These are phyloP conservation scores for Lenwebbia sp. DNA, from an alignment of 345 rosid genomes.

Conservation along the genomic window DNA sequence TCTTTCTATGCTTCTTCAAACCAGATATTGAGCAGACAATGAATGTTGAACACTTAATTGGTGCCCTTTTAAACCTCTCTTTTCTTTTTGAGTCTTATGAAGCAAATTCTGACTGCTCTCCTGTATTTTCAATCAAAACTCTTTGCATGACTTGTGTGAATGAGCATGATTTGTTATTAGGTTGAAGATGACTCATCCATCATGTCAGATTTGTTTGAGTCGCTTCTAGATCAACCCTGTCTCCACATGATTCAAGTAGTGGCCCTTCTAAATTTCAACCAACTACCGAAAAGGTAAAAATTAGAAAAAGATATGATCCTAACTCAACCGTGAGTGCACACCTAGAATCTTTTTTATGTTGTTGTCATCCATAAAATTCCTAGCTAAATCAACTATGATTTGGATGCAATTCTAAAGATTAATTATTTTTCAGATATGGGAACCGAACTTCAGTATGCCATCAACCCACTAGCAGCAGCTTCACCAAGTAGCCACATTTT, in stretches of 20 bases:
- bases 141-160: not conserved
- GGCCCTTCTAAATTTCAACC: not conserved
- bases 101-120: not conserved
- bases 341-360: not conserved
- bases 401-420: not conserved
- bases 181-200: not conserved
- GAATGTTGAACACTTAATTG: not conserved
- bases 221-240: not conserved
- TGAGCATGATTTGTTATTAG: not conserved
- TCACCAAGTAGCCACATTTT: conserved; percentile 17
- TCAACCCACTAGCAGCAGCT: conserved; percentile 22
- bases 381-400: not conserved
- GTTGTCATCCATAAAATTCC: not conserved
- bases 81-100: not conserved
- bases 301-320: not conserved
- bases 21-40: not conserved
- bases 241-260: not conserved
- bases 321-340: not conserved
- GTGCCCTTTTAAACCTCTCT: not conserved
- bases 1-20: not conserved
- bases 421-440: conserved; percentile 59
- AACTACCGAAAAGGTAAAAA: not conserved
- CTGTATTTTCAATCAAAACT: not conserved
- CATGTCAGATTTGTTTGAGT: not conserved
- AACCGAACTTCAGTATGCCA: conserved; percentile 35